Base-by-base conservation (phyloP, 371 early-diverging fungal genomes). In the Mortierella sp. region DNA sequence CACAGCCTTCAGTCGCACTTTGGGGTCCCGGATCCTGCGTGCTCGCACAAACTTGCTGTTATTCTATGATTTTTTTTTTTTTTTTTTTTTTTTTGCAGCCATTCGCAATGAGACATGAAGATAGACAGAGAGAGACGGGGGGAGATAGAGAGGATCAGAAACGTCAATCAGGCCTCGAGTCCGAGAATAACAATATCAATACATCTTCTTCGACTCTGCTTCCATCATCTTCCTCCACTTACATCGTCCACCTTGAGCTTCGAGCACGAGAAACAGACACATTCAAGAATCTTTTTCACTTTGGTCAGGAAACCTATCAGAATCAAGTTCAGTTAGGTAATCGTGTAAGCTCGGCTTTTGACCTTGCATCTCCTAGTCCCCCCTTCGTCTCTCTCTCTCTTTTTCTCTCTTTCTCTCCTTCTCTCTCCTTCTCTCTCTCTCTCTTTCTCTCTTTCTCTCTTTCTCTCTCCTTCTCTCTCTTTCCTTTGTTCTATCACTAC, bases 271-370 rank as follows among this genome's bases (percentile, higher is more conserved):
- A 94, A 94, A 87, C 99, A 99, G 59, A 99, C 96, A 85, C 98
- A 96, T 87, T 99, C 99, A 25, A 99, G 89, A 51, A 99, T 91
- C 87, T 99, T 99, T 84, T 99, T 99, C 68, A 98, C 93, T 84
- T 92, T 93, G 60, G 85, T 85, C 48, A 94, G 82, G 81, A 94
- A 94, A 69, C 92, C 92, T 90, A 73, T 65, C n/a, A n/a, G n/a
- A n/a, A n/a, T 28, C 19, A 12, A 29, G 16, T 23, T 60, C 37
- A 7, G 14, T 50, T 14, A 3, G 50, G 57, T 28, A 57, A 57
- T 28, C 29, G n/a, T 18, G 57, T 29, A 1, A 53, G 23, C 26
- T 21, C 21, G n/a, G 50, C n/a, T 50, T 21, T n/a, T n/a, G n/a
- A n/a, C n/a, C n/a, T n/a, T n/a, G n/a, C n/a, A n/a, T n/a, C n/a